These are phyloP conservation scores for Phialemonium atrogriseum DNA, from an alignment of 2,329 filamentous ascomycete species.

Conservation along the genomic window DNA sequence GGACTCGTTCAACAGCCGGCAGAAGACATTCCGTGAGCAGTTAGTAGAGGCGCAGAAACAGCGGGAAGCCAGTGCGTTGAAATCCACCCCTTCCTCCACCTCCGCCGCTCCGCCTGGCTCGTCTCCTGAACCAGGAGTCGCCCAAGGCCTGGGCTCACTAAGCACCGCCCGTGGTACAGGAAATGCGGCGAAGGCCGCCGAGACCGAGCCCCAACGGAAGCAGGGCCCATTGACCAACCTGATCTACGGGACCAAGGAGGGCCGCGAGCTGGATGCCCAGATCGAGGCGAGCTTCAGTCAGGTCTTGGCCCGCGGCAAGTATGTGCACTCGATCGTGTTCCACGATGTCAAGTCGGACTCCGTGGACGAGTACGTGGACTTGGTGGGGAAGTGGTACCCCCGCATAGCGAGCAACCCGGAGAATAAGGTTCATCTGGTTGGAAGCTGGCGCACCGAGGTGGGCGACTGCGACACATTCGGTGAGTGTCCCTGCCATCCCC, in stretches of 20 bases:
- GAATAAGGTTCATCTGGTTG: constrained; percentile 93
- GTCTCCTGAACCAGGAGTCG: constrained; percentile 32
- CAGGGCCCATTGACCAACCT: constrained; percentile 71
- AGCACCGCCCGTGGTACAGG: constrained; percentile 40
- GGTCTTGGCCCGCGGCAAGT: constrained; percentile 90
- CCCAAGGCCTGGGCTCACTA: constrained; percentile 53
- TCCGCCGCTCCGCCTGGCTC: constrained; percentile 14
- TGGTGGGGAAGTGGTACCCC: constrained; percentile 89
- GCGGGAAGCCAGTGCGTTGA: constrained; percentile 73
- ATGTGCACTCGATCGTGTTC: constrained; percentile 95
- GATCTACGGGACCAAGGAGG: constrained; percentile 96
- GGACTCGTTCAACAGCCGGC: constrained; percentile 70
- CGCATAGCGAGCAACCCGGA: constrained; percentile 74
- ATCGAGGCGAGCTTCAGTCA: constrained; percentile 95
- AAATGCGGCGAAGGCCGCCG: constrained; percentile 48
- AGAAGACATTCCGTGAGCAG: constrained; percentile 79
- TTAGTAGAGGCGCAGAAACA: constrained; percentile 70
- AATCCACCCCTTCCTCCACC: constrained; percentile 16
- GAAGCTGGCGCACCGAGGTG: constrained; percentile 96
- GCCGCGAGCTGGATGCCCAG: constrained; percentile 86
- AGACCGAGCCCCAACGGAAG: constrained; percentile 54
- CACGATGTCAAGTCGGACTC: constrained; percentile 94
- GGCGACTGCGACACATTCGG: constrained; percentile 96
- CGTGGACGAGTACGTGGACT: constrained; percentile 85
- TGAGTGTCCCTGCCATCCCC: constrained; percentile 34